Percentiles rank a stretch among this genome's conserved stretches.
phyloP scores from a whole-genome alignment of 2,329 filamentous ascomycete genomes.

The Aspergillus novoparasiticus region DNA sequence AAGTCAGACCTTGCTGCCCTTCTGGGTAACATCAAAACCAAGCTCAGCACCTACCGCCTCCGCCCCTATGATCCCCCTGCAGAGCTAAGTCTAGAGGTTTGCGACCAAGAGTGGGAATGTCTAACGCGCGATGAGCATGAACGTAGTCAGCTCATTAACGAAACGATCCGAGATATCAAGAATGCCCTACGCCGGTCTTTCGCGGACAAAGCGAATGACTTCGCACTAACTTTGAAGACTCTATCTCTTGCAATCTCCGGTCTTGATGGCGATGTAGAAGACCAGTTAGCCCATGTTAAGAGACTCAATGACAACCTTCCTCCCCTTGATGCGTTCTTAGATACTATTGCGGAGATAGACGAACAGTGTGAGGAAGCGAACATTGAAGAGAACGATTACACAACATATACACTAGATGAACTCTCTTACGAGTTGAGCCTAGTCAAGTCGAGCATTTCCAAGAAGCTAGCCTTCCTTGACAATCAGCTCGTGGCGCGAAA shows the following conservation, averaged over 20 bases:
- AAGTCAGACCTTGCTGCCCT: conserved; percentile 93
- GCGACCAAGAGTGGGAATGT: conserved; percentile 79
- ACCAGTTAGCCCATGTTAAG: conserved; percentile 85
- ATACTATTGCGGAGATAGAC: conserved; percentile 83
- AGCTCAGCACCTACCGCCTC: conserved; percentile 90
- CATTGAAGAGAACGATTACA: conserved; percentile 99
- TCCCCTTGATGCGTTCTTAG: conserved; percentile 87
- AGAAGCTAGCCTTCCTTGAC: conserved; percentile 94
- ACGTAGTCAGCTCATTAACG: conserved; percentile 92
- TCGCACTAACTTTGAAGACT: conserved; percentile 91
- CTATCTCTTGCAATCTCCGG: conserved; percentile 93
- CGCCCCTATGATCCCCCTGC: conserved; percentile 87
- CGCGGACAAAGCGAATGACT: conserved; percentile 97
- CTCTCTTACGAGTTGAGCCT: conserved; percentile 89
- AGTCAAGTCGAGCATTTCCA: conserved; percentile 88
- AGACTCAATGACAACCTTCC: conserved; percentile 82
- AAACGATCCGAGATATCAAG: conserved; percentile 98
- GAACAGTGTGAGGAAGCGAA: conserved; percentile 92
- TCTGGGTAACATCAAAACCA: conserved; percentile 98
- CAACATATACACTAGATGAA: conserved; percentile 98
- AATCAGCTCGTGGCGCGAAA: conserved; percentile 98
- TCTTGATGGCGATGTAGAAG: conserved; percentile 95
- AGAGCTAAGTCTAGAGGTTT: conserved; percentile 77
- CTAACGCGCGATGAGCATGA: conserved; percentile 83
- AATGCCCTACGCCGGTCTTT: conserved; percentile 90